phyloP scores from a whole-genome alignment of 768 basidiomycete genomes.

The Termitomyces sp. region DNA sequence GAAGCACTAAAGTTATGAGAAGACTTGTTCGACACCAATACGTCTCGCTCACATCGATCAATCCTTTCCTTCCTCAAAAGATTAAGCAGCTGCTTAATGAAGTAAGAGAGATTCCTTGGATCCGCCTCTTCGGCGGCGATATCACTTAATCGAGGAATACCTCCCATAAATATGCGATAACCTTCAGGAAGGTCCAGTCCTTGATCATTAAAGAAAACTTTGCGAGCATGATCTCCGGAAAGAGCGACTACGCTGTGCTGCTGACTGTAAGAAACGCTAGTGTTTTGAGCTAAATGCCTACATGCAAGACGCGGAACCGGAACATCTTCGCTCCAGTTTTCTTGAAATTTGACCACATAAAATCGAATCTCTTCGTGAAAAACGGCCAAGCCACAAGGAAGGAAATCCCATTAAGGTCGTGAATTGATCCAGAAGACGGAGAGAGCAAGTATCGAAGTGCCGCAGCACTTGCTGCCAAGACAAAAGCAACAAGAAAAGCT shows the following conservation, averaged over 20 bases:
- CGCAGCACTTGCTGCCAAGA: background rate
- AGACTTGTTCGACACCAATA: background rate
- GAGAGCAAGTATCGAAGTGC: background rate
- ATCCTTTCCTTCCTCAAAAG: constrained; percentile 10
- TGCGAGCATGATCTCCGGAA: constrained; percentile 18
- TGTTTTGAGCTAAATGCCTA: background rate
- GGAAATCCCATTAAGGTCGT: constrained; percentile 21
- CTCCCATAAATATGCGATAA: constrained; percentile 19
- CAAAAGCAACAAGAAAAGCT: background rate
- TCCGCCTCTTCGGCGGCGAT: constrained; percentile 11
- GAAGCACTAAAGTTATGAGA: constrained; percentile 5
- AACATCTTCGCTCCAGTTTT: constrained; percentile 18
- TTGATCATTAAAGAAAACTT: constrained; percentile 19
- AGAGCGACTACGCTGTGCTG: constrained; percentile 20
- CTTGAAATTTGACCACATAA: constrained; percentile 21
- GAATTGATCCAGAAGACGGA: background rate
- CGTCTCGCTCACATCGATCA: constrained; percentile 1
- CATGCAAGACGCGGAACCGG: constrained; percentile 24
- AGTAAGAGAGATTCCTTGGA: background rate
- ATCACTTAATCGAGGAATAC: constrained; percentile 13
- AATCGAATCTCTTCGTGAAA: constrained; percentile 26
- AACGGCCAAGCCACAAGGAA: constrained; percentile 25
- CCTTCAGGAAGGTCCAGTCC: constrained; percentile 16
- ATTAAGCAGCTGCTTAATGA: constrained; percentile 2
- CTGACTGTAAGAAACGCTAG: background rate